Base-by-base conservation (phyloP, 106 monocot species). In the Ottelia alismoides region DNA sequence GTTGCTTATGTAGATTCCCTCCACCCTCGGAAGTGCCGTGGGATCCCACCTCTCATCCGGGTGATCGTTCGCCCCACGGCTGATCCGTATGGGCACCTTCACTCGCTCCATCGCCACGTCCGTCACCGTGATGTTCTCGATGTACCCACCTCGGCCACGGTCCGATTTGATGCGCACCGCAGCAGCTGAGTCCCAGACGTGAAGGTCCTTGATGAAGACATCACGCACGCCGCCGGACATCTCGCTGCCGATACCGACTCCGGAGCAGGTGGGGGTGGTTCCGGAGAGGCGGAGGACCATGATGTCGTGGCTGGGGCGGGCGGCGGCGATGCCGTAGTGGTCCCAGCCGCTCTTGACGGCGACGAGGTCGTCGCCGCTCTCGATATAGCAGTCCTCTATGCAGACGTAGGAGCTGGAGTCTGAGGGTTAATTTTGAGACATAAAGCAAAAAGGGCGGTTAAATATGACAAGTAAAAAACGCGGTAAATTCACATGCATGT, bases 261-360 rank as follows among this genome's bases (percentile, higher is more conserved):
- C 92, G 25, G 87, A 87, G 70, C 87, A 93, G 1, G 93, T 93
- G 1, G 93, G 88, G 10, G 93, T 88, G 53, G 87, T 88, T 27
- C 92, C 93, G 1, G 88, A 80, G 31, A 93, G 20, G 25, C 87
- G 63, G n/a, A 62, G 68, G 25, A 93, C 61, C 40, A 71, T 62
- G 35, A 93, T 80, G 70, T 88, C 70, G 12, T 77, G 59, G 77
- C 83, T 84, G 1, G 93, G 93, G 9, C 31, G 72, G 27, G 70
- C 79, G 18, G 58, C 51, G 14, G 65, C 35, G 18, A 71, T 75
- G 2, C 92, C 92, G n/a, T 80, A 84, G 11, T 88, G 87, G 69
- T 93, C 93, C 93, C 93, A 93, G 4, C 87, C 93, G 22, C 93
- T 93, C 75, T 93, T 93, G 23, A 93, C 44, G 11, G 87, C 93